Percentiles rank a stretch among this genome's conserved stretches.
phyloP scores from a whole-genome alignment of 2,329 filamentous ascomycete genomes.

The Xylariaceae sp. region DNA sequence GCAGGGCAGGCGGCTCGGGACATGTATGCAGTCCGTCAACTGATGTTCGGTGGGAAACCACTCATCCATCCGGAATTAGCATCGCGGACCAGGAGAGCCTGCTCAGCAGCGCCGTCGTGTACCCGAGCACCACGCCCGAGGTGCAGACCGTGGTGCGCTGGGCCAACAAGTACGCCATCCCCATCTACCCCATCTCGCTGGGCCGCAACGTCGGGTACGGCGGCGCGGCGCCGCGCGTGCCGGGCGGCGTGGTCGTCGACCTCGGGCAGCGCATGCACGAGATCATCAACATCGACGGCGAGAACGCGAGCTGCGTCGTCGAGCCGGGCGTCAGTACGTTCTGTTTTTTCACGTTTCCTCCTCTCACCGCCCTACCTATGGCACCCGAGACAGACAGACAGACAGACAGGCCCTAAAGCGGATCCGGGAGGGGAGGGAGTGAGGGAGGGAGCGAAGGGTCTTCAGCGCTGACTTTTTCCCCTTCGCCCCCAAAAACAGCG shows the following conservation, averaged over 20 bases:
- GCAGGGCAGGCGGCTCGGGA: too few species aligned
- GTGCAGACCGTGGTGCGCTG: slow-evolving; percentile 17
- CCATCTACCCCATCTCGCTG: slow-evolving; percentile 30
- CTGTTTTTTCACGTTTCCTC: too few species aligned
- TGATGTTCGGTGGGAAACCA: too few species aligned
- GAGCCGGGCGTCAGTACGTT: slow-evolving; percentile 36
- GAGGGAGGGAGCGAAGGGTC: too few species aligned
- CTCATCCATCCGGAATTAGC: too few species aligned
- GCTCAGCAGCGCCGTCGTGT: slow-evolving; percentile 34
- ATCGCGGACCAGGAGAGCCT: slow-evolving; percentile 31
- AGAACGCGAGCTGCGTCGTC: slow-evolving; percentile 32
- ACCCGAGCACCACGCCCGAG: slow-evolving; percentile 31
- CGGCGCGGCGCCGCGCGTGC: slow-evolving; percentile 34
- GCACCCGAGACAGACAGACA: too few species aligned
- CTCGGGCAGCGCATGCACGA: slow-evolving; percentile 33
- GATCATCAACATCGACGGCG: slow-evolving; percentile 30
- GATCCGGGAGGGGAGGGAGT: too few species aligned
- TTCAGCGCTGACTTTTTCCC: too few species aligned
- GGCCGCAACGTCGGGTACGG: slow-evolving; percentile 36
- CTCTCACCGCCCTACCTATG: too few species aligned
- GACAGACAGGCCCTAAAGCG: too few species aligned
- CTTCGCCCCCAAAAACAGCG: too few species aligned
- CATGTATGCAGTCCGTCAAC: too few species aligned
- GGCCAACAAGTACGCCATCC: slow-evolving; percentile 28
- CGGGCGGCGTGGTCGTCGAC: slow-evolving; percentile 34